phyloP scores from a whole-genome alignment of 2,329 filamentous ascomycete species.

The Annulohypoxylon truncatum region DNA sequence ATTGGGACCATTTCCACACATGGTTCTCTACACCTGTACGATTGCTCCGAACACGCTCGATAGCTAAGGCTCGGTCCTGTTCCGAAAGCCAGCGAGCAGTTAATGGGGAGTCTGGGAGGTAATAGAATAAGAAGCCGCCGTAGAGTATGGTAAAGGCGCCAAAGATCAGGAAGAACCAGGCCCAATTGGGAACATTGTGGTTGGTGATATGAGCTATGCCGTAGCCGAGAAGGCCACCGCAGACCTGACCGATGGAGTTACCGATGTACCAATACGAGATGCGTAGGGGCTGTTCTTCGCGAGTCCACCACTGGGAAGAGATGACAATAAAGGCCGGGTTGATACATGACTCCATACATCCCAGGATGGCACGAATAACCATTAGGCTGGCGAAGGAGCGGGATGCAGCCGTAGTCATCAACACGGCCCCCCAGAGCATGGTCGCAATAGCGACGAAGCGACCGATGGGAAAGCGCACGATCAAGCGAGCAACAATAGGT shows the following conservation, averaged over 20 bases:
- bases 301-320: slow-evolving; percentile 54
- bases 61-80: slow-evolving; percentile 65
- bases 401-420: slow-evolving; percentile 62
- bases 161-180: slow-evolving; percentile 65
- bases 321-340: slow-evolving; percentile 62
- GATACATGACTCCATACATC: slow-evolving; percentile 66
- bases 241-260: slow-evolving; percentile 71
- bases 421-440: slow-evolving; percentile 61
- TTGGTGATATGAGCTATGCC: slow-evolving; percentile 68
- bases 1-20: slow-evolving; percentile 59
- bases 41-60: slow-evolving; percentile 63
- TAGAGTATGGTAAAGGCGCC: slow-evolving; percentile 65
- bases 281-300: slow-evolving; percentile 61
- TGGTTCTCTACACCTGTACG: slow-evolving; percentile 65
- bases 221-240: slow-evolving; percentile 69
- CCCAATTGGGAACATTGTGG: slow-evolving; percentile 26
- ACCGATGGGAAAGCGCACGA: slow-evolving; percentile 61
- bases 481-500: slow-evolving; percentile 58
- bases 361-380: slow-evolving; percentile 67
- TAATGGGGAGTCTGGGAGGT: slow-evolving; percentile 71
- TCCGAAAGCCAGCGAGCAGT: slow-evolving; percentile 70
- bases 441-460: slow-evolving; percentile 59
- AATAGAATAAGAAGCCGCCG: slow-evolving; percentile 66
- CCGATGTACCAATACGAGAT: slow-evolving; percentile 67
- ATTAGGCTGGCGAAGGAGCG: slow-evolving; percentile 66